Evolutionary conservation across 129 eudicot species (phyloP).

Genomic region (Artemisia argyi): DNA sequence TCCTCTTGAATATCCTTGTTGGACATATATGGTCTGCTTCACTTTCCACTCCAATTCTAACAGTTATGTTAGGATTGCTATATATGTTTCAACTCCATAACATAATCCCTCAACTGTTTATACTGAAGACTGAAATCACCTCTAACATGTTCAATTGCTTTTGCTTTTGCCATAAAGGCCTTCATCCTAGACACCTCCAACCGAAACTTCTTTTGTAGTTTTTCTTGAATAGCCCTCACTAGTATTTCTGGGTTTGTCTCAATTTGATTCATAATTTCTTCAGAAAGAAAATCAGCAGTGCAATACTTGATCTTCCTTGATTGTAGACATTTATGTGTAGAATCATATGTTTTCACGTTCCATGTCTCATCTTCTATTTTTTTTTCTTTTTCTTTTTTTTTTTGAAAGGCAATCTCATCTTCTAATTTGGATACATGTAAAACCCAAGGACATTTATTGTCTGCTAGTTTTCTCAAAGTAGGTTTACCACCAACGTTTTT

Average conservation of each 20-base stretch:
- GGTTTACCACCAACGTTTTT: not conserved
- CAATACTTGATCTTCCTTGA: not conserved
- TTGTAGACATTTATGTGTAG: too few species aligned
- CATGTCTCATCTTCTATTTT: not conserved
- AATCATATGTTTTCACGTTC: not conserved
- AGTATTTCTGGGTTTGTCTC: not conserved
- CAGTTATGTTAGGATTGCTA: too few species aligned
- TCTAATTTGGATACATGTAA: not conserved
- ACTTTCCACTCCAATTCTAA: too few species aligned
- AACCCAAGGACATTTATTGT: not conserved
- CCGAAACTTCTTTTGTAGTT: not conserved
- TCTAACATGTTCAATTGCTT: not conserved
- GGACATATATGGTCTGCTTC: too few species aligned
- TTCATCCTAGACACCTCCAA: not conserved
- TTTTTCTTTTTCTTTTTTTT: too few species aligned
- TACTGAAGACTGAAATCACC: not conserved
- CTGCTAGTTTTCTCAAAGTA: not conserved
- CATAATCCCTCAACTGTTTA: too few species aligned
- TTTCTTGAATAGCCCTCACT: not conserved
- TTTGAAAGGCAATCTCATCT: too few species aligned
- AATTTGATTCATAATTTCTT: not conserved
- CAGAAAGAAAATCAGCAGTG: not conserved
- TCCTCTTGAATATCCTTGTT: too few species aligned
- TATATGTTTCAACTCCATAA: too few species aligned
- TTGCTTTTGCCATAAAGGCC: not conserved